Evolutionary conservation across 208 protist species (phyloP).

Genomic region (Tritrichomonas musculus): DNA sequence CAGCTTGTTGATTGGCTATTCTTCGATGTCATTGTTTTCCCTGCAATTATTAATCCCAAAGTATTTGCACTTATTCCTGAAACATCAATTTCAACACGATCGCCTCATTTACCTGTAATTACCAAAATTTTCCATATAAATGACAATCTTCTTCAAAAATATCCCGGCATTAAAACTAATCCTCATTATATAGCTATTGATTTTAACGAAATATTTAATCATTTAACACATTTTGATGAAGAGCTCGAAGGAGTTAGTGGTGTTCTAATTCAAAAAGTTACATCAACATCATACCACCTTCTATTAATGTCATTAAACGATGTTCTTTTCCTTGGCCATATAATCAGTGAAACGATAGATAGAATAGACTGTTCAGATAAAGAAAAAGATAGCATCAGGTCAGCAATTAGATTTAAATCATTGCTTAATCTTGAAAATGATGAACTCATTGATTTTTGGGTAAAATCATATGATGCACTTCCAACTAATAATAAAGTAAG

Average conservation of each 20-base stretch:
- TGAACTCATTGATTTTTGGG: conserved; percentile 11
- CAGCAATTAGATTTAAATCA: background rate
- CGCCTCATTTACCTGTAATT: background rate
- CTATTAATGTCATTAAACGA: background rate
- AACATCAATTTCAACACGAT: background rate
- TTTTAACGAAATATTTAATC: background rate
- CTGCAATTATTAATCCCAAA: conserved; percentile 6
- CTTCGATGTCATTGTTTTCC: background rate
- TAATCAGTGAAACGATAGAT: background rate
- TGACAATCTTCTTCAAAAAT: background rate
- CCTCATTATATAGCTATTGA: background rate
- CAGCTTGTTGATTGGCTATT: background rate
- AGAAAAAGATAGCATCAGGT: background rate
- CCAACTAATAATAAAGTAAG: background rate
- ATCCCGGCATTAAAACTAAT: background rate
- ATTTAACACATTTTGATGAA: background rate
- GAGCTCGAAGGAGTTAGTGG: background rate
- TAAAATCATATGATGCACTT: background rate
- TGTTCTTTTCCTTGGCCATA: background rate
- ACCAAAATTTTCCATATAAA: background rate
- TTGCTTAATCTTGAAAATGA: background rate
- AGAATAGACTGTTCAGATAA: background rate
- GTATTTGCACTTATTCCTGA: conserved; percentile 7
- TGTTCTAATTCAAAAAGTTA: background rate
- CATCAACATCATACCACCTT: background rate